Evolutionary conservation across 83 land plant genomes (phyloP).

Genomic region (Isoetes engelmannii): DNA sequence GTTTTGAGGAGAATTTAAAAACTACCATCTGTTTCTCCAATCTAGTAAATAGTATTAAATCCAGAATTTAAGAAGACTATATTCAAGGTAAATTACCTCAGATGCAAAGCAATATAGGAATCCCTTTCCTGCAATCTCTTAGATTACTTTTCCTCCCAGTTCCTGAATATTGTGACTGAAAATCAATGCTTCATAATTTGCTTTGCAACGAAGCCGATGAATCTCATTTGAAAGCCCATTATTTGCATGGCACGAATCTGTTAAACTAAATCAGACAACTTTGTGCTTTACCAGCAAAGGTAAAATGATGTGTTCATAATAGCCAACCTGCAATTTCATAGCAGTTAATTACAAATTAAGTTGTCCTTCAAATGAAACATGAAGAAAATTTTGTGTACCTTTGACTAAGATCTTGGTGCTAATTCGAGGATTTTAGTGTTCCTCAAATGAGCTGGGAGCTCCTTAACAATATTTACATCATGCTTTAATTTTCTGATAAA

Average conservation of each 20-base stretch:
- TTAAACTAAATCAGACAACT: background rate
- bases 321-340: background rate
- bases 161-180: background rate
- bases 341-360: background rate
- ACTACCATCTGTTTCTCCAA: background rate
- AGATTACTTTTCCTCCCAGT: background rate
- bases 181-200: background rate
- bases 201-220: background rate
- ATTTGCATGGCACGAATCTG: background rate
- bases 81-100: background rate
- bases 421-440: constrained; percentile 2
- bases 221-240: background rate
- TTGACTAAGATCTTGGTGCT: constrained; percentile 30
- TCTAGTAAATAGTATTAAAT: too few relatives aligned
- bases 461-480: constrained; percentile 24
- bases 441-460: constrained; percentile 12
- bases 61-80: too few relatives aligned
- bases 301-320: background rate
- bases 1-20: background rate
- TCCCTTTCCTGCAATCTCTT: background rate
- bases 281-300: background rate
- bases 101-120: constrained; percentile 8
- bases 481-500: constrained; percentile 18
- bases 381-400: constrained; percentile 6
- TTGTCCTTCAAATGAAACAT: background rate